phyloP scores from a whole-genome alignment of 2,329 filamentous ascomycete species.

The Aspergillus puulaauensis region DNA sequence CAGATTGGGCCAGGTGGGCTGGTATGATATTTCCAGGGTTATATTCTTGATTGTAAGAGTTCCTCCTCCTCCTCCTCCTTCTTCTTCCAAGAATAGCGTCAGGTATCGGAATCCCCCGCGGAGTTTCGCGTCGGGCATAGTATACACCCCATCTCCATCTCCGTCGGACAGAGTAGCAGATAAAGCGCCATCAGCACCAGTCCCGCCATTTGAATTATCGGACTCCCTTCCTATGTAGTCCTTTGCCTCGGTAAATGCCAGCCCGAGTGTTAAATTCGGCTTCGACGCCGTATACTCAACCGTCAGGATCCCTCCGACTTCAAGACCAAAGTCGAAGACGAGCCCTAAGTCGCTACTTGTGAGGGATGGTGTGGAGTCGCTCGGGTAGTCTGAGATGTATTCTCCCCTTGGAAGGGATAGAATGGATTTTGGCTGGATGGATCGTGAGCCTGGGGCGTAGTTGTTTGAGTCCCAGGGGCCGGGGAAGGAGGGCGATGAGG shows the following conservation, averaged over 20 bases:
- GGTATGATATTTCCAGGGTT: conserved; percentile 47
- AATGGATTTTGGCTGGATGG: conserved; percentile 47
- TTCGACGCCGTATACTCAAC: conserved; percentile 48
- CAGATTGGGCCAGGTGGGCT: conserved; percentile 54
- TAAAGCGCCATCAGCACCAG: conserved; percentile 45
- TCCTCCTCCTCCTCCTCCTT: conserved; percentile 19
- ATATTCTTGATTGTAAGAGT: conserved; percentile 39
- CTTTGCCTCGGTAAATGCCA: conserved; percentile 51
- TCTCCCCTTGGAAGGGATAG: conserved; percentile 36
- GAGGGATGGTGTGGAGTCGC: conserved; percentile 34
- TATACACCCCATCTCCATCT: conserved; percentile 37
- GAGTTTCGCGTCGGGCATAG: conserved; percentile 39
- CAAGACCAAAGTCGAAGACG: conserved; percentile 60
- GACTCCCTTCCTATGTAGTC: conserved; percentile 50
- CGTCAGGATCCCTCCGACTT: conserved; percentile 57
- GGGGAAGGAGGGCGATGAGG: conserved; percentile 51
- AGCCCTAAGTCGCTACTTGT: conserved; percentile 46
- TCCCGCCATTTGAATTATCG: conserved; percentile 49
- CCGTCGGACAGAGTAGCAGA: conserved; percentile 35
- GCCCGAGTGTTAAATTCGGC: conserved; percentile 36
- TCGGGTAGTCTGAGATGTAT: conserved; percentile 24
- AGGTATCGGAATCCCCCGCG: conserved; percentile 49
- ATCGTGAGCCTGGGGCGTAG: conserved; percentile 55
- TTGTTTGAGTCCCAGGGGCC: conserved; percentile 61
- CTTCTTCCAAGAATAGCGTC: conserved; percentile 38